phyloP scores from a whole-genome alignment of 192 early-diverging fungal genomes.

The Umbelopsis vinacea region DNA sequence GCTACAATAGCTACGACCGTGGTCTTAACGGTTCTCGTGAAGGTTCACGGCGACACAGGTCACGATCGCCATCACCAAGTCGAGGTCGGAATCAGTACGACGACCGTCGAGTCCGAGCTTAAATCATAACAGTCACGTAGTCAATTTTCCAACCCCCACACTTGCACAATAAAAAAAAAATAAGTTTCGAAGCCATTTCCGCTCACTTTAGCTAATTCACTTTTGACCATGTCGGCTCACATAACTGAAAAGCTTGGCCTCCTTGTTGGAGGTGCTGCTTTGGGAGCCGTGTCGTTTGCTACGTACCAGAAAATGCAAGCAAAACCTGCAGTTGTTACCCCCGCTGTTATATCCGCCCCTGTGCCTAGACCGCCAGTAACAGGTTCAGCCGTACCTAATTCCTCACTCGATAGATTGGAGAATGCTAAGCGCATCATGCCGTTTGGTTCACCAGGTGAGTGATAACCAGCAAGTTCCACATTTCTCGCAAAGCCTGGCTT shows the following conservation, averaged over 20 bases:
- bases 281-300: slow-evolving; percentile 40
- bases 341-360: neutral
- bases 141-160: neutral
- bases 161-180: neutral
- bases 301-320: slow-evolving; percentile 41
- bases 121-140: slow-evolving; percentile 4
- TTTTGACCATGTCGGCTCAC: neutral
- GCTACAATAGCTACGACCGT: slow-evolving; percentile 12
- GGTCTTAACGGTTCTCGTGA: neutral
- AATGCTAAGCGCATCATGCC: slow-evolving; percentile 40
- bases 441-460: slow-evolving; percentile 43
- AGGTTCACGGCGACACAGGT: neutral
- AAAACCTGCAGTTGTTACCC: slow-evolving; percentile 1
- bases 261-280: slow-evolving; percentile 45
- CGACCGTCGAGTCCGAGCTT: neutral
- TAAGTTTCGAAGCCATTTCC: too few relatives aligned
- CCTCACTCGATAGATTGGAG: slow-evolving; percentile 27
- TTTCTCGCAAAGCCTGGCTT: too few relatives aligned
- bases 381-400: neutral
- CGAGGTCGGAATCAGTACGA: neutral
- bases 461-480: neutral
- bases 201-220: neutral
- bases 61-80: slow-evolving; percentile 9
- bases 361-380: neutral
- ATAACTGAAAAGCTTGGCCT: slow-evolving; percentile 8